phyloP scores from a whole-genome alignment of 1,284 basidiomycete genomes.

The Naganishia liquefaciens region DNA sequence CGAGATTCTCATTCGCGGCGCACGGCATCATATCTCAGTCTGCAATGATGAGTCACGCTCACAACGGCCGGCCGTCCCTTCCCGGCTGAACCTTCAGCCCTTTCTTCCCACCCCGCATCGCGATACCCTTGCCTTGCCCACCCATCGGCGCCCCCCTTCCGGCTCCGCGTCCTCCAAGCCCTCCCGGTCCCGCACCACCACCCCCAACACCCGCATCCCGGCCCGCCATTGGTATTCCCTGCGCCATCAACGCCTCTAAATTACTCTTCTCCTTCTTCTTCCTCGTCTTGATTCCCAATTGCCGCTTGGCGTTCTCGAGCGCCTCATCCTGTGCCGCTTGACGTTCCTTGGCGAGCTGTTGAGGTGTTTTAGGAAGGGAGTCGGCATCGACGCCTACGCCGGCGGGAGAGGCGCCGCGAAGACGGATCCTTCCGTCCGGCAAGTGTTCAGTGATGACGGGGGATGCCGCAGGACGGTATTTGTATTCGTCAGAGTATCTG shows the following conservation, averaged over 20 bases:
- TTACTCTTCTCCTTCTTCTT: slow-evolving; percentile 37
- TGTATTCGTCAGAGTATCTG: slow-evolving; percentile 55
- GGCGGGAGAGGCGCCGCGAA: slow-evolving; percentile 52
- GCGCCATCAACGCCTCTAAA: slow-evolving; percentile 31
- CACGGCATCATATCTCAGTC: no score
- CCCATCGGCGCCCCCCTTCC: slow-evolving; percentile 20
- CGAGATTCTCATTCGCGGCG: no score
- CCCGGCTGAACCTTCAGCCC: slow-evolving; percentile 19
- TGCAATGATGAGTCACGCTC: no score
- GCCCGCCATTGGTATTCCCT: slow-evolving; percentile 26
- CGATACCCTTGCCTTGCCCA: slow-evolving; percentile 16
- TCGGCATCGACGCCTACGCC: slow-evolving; percentile 48
- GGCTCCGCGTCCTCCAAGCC: slow-evolving; percentile 3
- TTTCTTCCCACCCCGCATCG: slow-evolving; percentile 17
- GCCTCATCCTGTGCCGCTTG: slow-evolving; percentile 44
- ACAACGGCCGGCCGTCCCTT: slow-evolving; percentile 14
- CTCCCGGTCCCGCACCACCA: slow-evolving; percentile 1
- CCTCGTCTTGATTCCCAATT: slow-evolving; percentile 40
- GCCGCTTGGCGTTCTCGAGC: slow-evolving; percentile 43
- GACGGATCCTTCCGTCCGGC: slow-evolving; percentile 50
- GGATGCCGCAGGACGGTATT: slow-evolving; percentile 54
- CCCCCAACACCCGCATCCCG: slow-evolving; percentile 15
- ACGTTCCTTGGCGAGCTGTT: slow-evolving; percentile 39
- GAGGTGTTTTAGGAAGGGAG: slow-evolving; percentile 46
- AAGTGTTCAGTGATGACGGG: slow-evolving; percentile 55